phyloP scores from a whole-genome alignment of 257 asterid genomes.

The Solanum phureja region DNA sequence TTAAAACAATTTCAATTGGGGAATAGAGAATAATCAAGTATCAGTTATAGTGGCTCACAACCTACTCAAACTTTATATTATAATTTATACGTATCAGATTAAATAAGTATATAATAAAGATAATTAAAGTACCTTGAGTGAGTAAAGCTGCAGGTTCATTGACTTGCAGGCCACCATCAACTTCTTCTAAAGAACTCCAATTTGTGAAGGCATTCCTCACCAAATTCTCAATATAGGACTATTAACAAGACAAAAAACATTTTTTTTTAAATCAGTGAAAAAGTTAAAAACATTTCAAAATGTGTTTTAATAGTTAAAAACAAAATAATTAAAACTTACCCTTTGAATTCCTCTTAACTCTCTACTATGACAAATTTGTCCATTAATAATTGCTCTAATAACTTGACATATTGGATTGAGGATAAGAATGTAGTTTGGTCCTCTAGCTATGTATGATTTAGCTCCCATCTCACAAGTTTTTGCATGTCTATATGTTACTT shows the following conservation, averaged over 20 bases:
- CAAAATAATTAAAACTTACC: constrained; percentile 6
- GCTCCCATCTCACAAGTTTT: constrained; percentile 47
- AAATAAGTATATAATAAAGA: not conserved
- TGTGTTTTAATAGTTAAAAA: not conserved
- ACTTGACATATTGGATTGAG: constrained; percentile 51
- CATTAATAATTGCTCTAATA: constrained; percentile 26
- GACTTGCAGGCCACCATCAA: constrained; percentile 22
- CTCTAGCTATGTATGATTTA: constrained; percentile 31
- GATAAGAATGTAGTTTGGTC: constrained; percentile 15
- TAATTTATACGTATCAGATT: not conserved
- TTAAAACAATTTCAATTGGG: not conserved
- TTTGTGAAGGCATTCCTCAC: constrained; percentile 43
- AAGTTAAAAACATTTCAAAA: not conserved
- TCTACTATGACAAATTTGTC: constrained; percentile 12
- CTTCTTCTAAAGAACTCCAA: constrained; percentile 48
- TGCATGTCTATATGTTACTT: constrained; percentile 44
- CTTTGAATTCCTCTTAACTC: constrained; percentile 16
- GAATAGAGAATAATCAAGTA: not conserved
- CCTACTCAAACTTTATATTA: not conserved
- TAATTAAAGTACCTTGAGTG: constrained; percentile 25
- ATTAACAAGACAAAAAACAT: not conserved
- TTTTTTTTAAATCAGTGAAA: not conserved
- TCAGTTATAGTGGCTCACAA: not conserved
- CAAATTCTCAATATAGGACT: constrained; percentile 32
- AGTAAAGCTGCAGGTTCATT: constrained; percentile 19